Base-by-base conservation (phyloP, 2,329 filamentous ascomycete genomes). In the Stagonosporopsis tanaceti region DNA sequence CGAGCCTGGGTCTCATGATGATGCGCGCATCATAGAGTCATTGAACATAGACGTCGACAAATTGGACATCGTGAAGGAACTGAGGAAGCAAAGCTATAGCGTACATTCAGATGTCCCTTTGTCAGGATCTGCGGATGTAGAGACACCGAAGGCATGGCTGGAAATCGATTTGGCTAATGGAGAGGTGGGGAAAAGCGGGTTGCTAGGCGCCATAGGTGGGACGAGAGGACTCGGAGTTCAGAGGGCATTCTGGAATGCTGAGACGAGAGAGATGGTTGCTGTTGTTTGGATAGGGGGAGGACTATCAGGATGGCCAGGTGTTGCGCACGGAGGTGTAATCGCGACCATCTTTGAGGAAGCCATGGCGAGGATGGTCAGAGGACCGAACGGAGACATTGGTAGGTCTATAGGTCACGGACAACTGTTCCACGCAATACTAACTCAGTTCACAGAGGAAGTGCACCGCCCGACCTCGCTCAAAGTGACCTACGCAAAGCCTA, bases 281-380 rank as follows among this genome's bases (percentile, higher is more conserved):
- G 81, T 93, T n/a, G 79, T 93, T 4, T 90, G 83, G 79, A 82
- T 93, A 51, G 91, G 90, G 6, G 74, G 80, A n/a, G 84, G 80
- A 1, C 70, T 89, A 20, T 80, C 83, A 45, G 90, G 91, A 4
- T 93, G 89, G 88, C 90, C 90, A 1, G 83, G 84, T 12, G 80
- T 90, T 38, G 86, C 87, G 48, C 90, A 94, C 77, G 90, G 90
- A 53, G 90, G 90, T 14, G 80, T 83, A 6, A 81, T 90, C 46
- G 88, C 87, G 7, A 92, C 87, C 0, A 74, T 91, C 3, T 76
- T 93, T 35, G 85, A 91, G 72, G 90, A 93, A 78, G 84, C 83
- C 48, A 80, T 91, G 60, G 86, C 87, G n/a, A 81, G 88, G 40
- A 87, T 85, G 82, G 85, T 66, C 76, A 88, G 63, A 83, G 87